phyloP scores from a whole-genome alignment of 257 asterid genomes.

The Striga asiatica region DNA sequence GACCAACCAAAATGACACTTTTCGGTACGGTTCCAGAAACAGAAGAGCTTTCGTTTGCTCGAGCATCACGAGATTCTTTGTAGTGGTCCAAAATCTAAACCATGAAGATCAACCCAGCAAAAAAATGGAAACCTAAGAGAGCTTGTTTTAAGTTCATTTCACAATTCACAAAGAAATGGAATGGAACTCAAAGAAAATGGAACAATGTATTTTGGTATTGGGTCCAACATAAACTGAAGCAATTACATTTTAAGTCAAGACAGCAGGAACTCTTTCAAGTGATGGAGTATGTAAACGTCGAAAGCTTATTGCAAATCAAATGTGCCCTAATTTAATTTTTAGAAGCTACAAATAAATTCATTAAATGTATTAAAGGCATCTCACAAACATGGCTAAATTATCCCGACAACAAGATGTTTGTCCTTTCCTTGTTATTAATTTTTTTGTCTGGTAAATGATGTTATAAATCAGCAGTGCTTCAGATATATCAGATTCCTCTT shows the following conservation, averaged over 20 bases:
- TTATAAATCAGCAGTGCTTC: constrained; percentile 1
- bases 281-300: not conserved
- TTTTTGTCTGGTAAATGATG: too few relatives aligned
- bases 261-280: constrained; percentile 3
- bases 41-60: constrained; percentile 63
- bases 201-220: not conserved
- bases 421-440: too few relatives aligned
- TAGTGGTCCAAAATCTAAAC: constrained; percentile 75
- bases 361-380: not conserved
- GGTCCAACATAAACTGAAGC: too few relatives aligned
- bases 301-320: not conserved
- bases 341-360: constrained; percentile 11
- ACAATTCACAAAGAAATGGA: not conserved
- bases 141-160: not conserved
- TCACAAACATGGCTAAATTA: constrained; percentile 3
- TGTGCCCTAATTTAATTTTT: not conserved
- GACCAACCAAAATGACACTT: constrained; percentile 95
- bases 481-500: constrained; percentile 1
- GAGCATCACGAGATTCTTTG: constrained; percentile 52
- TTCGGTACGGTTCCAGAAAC: constrained; percentile 46
- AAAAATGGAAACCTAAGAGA: constrained; percentile 6
- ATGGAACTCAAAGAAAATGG: not conserved
- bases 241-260: constrained; percentile 1
- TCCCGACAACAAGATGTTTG: not conserved
- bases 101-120: constrained; percentile 4